Evolutionary conservation across 148 eudicot species (phyloP), one percentile per base, ranked within the genome.

Genomic region (Arbutus unedo): DNA sequence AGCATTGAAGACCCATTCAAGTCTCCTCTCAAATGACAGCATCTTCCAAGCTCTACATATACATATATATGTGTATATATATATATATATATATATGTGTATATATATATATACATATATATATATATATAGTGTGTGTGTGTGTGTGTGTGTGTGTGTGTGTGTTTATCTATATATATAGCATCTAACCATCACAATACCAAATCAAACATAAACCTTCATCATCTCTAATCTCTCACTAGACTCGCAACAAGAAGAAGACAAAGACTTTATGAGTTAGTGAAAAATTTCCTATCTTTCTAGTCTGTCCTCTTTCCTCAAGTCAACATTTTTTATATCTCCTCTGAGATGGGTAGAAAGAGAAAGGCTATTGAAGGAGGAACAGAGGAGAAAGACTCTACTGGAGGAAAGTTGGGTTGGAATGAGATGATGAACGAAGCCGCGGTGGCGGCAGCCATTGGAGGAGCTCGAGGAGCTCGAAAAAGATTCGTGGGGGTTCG

Each of bases 401-500:
- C 31, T 71, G 85, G 83, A 79, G 83, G 44, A 44, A 85, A 74
- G 23, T 7, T 43, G 13, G 60, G 82, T 57, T 87, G 87, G 90
- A 87, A 89, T 54, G 89, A 82, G 62, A 82, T 89, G 86, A 85
- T 83, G 74, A 83, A 79, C 77, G 91, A 87, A 44, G 80, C 88
- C 8, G 84, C 82, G 6, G 73, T 83, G 11, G 43, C 74, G 55
- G 84, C 86, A 2, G 84, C 86, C 10, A 38, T 86, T 13, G 86
- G 85, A 2, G 91, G 87, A 3, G 82, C 77, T 45, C 51, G 84
- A 41, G 78, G 85, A 48, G 83, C 89, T 3, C 76, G 88, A 45
- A 89, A 89, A 87, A 50, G 85, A 21, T 89, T 87, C 64, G 91
- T 89, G 43, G 91, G 91, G 43, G 91, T 89, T 8, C 50, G 91